phyloP scores from a whole-genome alignment of 2,329 filamentous ascomycete genomes.

The Verticillium longisporum region DNA sequence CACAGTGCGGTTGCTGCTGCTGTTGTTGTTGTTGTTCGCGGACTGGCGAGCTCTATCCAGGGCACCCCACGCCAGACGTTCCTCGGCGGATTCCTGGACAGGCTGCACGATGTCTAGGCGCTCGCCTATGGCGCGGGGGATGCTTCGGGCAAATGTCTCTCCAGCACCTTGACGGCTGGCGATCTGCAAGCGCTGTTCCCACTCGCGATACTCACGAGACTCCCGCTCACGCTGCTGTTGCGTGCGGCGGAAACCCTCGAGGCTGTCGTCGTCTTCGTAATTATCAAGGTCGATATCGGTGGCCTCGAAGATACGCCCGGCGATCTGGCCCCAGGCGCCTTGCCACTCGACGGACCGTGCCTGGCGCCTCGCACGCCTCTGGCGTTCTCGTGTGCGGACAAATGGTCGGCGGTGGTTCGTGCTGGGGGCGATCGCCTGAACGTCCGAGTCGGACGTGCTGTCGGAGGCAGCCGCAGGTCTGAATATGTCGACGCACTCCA shows the following conservation, averaged over 20 bases:
- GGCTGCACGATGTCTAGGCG: slow-evolving; percentile 49
- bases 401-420: slow-evolving; percentile 24
- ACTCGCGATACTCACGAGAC: slow-evolving; percentile 58
- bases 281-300: slow-evolving; percentile 76
- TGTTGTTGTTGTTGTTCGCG: slow-evolving; percentile 40
- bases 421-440: slow-evolving; percentile 4
- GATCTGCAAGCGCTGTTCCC: slow-evolving; percentile 78
- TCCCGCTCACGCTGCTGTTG: slow-evolving; percentile 46
- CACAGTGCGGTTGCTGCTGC: slow-evolving; percentile 5
- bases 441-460: slow-evolving; percentile 4
- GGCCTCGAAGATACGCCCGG: slow-evolving; percentile 56
- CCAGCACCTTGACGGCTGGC: slow-evolving; percentile 72
- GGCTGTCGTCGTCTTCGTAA: slow-evolving; percentile 66
- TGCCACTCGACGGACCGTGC: slow-evolving; percentile 81
- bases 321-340: slow-evolving; percentile 68
- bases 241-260: slow-evolving; percentile 46
- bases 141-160: slow-evolving; percentile 61
- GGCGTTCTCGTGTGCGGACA: slow-evolving; percentile 50
- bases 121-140: slow-evolving; percentile 51
- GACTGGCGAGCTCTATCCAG: slow-evolving; percentile 77
- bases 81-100: slow-evolving; percentile 65
- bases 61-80: slow-evolving; percentile 81
- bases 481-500: slow-evolving; percentile 62
- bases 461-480: slow-evolving; percentile 1
- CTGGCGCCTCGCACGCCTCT: slow-evolving; percentile 48